A percentile compares a stretch with the other conserved stretches of the same genome.
These are phyloP conservation scores for Hypoxylon rickii DNA, from an alignment of 495 filamentous ascomycete genomes.

Conservation along the genomic window DNA sequence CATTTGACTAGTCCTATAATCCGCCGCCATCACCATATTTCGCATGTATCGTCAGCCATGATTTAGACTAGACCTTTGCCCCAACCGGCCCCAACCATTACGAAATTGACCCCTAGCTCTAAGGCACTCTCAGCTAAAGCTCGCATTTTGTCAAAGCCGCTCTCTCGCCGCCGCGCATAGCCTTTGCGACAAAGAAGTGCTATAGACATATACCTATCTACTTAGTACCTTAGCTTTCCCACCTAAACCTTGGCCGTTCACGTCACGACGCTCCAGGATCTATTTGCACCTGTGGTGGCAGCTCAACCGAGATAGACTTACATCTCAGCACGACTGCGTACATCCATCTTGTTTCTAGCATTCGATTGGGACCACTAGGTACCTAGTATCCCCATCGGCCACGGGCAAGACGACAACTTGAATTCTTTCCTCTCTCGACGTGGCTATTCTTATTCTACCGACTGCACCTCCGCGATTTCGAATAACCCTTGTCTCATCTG, in stretches of 20 bases:
- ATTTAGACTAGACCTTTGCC: conserved; percentile 30
- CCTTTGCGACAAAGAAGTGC: conserved; percentile 34
- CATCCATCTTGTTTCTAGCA: background rate
- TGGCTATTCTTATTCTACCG: conserved; percentile 1
- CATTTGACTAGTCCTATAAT: conserved; percentile 24
- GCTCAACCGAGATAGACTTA: background rate
- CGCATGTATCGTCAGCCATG: conserved; percentile 28
- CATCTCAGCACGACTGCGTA: background rate
- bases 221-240: background rate
- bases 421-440: conserved; percentile 1
- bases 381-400: background rate
- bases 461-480: conserved; percentile 4
- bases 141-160: conserved; percentile 18
- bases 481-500: conserved; percentile 5
- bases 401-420: background rate
- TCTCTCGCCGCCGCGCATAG: conserved; percentile 16
- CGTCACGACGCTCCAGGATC: conserved; percentile 13
- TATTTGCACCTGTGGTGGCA: background rate
- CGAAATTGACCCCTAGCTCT: conserved; percentile 6
- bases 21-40: conserved; percentile 7
- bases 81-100: conserved; percentile 16
- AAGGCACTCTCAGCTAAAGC: conserved; percentile 20
- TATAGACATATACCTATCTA: conserved; percentile 1
- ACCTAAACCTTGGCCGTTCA: conserved; percentile 9
- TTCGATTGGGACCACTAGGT: no score